Evolutionary conservation across 208 protist genomes (phyloP).

Genomic region (Crithidia fasciculata): DNA sequence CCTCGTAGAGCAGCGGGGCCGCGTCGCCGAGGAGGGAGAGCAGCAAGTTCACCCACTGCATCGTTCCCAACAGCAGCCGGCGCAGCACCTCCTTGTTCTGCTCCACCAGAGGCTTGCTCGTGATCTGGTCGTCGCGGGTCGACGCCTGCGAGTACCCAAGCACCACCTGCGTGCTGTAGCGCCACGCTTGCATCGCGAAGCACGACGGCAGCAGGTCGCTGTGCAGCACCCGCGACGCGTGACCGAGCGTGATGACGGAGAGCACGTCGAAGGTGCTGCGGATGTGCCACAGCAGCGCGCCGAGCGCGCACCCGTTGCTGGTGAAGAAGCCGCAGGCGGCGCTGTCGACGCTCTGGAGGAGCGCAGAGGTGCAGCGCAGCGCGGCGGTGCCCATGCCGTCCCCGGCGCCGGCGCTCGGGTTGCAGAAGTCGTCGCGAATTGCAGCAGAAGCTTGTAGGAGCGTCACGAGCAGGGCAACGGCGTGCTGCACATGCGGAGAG

Average conservation of each 20-base stretch:
- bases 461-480: conserved; percentile 61
- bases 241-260: conserved; percentile 57
- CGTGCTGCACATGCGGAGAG: conserved; percentile 28
- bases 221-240: conserved; percentile 65
- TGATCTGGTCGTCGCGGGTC: conserved; percentile 14
- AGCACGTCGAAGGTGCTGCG: conserved; percentile 69
- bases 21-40: conserved; percentile 60
- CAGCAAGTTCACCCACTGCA: conserved; percentile 75
- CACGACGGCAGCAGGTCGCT: conserved; percentile 56
- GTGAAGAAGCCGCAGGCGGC: conserved; percentile 49
- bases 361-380: conserved; percentile 51
- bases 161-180: conserved; percentile 56
- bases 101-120: conserved; percentile 38
- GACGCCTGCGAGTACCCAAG: conserved; percentile 47
- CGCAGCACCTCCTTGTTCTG: conserved; percentile 72
- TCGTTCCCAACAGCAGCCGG: conserved; percentile 52
- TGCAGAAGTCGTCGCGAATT: conserved; percentile 75
- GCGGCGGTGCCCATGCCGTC: conserved; percentile 42
- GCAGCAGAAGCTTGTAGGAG: conserved; percentile 67
- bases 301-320: conserved; percentile 31
- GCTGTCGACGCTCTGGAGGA: conserved; percentile 63
- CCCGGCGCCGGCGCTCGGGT: conserved; percentile 16
- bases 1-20: conserved; percentile 40
- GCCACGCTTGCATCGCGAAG: conserved; percentile 72
- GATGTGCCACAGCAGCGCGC: conserved; percentile 49